These are phyloP conservation scores for Ehretia macrophylla DNA, from an alignment of 257 asterid genomes.

Conservation along the genomic window DNA sequence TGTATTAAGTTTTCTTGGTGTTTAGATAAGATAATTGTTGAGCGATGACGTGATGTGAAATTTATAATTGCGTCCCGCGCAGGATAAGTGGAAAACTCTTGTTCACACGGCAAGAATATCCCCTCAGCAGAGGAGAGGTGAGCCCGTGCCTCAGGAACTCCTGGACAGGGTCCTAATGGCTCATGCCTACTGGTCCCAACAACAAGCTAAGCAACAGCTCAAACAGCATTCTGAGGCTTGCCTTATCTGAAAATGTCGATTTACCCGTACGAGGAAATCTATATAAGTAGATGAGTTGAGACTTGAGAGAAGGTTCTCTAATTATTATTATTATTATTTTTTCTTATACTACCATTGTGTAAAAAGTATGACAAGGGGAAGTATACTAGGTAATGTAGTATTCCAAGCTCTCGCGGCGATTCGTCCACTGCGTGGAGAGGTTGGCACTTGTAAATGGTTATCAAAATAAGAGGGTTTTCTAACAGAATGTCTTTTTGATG, in stretches of 20 bases:
- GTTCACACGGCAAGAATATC: constrained; percentile 98
- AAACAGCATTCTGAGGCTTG: constrained; percentile 60
- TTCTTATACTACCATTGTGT: constrained; percentile 22
- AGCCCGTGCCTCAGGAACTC: constrained; percentile 97
- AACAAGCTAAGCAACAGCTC: constrained; percentile 76
- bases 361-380: constrained; percentile 24
- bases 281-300: neutral
- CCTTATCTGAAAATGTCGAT: constrained; percentile 52
- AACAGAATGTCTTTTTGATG: too few species aligned
- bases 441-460: constrained; percentile 51
- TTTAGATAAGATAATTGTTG: too few species aligned
- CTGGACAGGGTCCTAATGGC: constrained; percentile 84
- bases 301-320: neutral
- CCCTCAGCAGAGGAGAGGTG: constrained; percentile 97
- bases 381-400: constrained; percentile 28
- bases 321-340: constrained; percentile 20
- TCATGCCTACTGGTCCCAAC: constrained; percentile 96
- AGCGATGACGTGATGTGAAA: neutral
- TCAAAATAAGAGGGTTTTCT: constrained; percentile 14
- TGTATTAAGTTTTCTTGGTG: too few species aligned
- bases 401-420: constrained; percentile 11
- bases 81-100: constrained; percentile 98
- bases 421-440: constrained; percentile 16
- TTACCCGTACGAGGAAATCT: neutral
- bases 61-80: neutral